Base-by-base conservation (phyloP, 805 yeast species). In the Barnettozyma californica region DNA sequence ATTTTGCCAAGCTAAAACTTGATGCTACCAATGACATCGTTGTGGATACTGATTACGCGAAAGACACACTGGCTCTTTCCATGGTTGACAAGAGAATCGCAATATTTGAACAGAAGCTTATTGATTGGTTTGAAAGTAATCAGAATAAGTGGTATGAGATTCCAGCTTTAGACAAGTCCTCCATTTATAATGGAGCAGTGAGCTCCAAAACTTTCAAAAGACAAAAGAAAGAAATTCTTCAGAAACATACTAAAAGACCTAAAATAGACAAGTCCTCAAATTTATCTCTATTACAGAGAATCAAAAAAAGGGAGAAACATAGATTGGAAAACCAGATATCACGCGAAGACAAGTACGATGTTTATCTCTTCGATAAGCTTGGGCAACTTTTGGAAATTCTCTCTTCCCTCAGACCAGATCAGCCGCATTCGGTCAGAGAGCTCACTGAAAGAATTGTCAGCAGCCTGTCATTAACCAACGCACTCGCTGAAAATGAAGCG, bases 221-320 rank as follows among this genome's bases (percentile, higher is more conserved):
- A 31, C 23, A 45, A 9, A 47, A 48, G 11, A 53, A 50, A 2
- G 53, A 71, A n/a, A 39, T 52, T 5, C 10, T 48, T 10, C 53
- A 50, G 25, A 43, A 49, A 20, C 18, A 43, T 19, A 36, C 42
- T 4, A 38, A 40, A 14, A 41, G 13, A 13, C 26, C 31, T 13
- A 42, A 34, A n/a, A 20, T 9, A 3, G 50, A 49, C 1, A 31
- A 43, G 9, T 44, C 43, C 8, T 20, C 42, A 27, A 57, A 56
- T 9, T 40, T 65, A 9, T 59, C 71, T 1, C 53, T 75, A 6
- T 50, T 74, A 11, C 74, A 75, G 39, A 59, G 78, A 41, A 70
- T 74, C 43, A 64, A 61, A 45, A 48, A 57, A 39, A 72, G 68
- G 53, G 76, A 75, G 47, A 54, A 57, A 19, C 54, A 49, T 14